These are phyloP conservation scores for Delphinella strobiligena DNA, from an alignment of 2,329 filamentous ascomycete species.

Conservation along the genomic window DNA sequence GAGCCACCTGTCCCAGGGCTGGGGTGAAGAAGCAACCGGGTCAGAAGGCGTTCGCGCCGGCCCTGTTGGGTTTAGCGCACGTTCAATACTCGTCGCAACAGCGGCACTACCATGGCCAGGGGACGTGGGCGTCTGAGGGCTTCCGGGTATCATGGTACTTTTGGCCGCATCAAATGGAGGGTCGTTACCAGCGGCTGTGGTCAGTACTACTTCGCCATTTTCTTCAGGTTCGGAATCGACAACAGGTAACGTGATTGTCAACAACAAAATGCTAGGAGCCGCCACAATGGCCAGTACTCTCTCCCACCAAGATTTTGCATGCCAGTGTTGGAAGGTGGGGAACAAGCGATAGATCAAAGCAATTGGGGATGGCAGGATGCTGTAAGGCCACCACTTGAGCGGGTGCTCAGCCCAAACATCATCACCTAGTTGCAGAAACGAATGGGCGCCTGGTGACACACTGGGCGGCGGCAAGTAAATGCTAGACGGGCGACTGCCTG, in stretches of 20 bases:
- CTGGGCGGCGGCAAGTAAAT: constrained; percentile 43
- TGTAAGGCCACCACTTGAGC: constrained; percentile 72
- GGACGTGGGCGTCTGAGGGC: too few relatives aligned
- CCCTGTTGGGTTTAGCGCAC: too few relatives aligned
- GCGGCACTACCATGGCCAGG: constrained; percentile 7
- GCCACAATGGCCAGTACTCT: constrained; percentile 71
- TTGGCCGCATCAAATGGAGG: background rate
- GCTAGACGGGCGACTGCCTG: constrained; percentile 40
- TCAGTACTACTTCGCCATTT: constrained; percentile 23
- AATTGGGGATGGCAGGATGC: constrained; percentile 58
- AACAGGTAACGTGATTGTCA: constrained; percentile 84
- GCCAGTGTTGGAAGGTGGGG: constrained; percentile 75
- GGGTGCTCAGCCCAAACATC: constrained; percentile 24
- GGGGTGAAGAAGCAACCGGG: too few relatives aligned
- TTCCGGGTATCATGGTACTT: too few relatives aligned
- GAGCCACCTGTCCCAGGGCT: constrained; percentile 85
- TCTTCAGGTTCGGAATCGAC: constrained; percentile 56
- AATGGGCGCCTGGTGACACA: constrained; percentile 37
- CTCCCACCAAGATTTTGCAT: constrained; percentile 71
- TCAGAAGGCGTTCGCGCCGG: too few relatives aligned
- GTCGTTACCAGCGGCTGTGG: background rate
- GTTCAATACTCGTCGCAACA: constrained; percentile 9
- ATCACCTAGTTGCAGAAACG: constrained; percentile 26
- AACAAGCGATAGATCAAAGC: constrained; percentile 65
- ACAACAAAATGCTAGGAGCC: constrained; percentile 77